phyloP scores from a whole-genome alignment of 805 yeast genomes.

The Wickerhamiella sorbophila region DNA sequence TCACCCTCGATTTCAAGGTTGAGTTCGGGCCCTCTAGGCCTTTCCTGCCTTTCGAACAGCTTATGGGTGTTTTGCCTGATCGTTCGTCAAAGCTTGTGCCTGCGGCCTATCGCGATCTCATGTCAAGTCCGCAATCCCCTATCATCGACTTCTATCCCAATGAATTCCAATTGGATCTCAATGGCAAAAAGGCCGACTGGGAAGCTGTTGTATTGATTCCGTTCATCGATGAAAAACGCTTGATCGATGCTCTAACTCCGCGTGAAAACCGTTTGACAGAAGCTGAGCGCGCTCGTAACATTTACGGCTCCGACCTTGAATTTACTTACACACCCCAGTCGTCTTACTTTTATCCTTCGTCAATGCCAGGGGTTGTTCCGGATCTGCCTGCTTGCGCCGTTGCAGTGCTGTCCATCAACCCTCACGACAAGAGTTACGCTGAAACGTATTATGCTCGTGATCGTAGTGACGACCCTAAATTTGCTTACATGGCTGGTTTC shows the following conservation, averaged over 20 bases:
- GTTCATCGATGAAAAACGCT: conserved; percentile 73
- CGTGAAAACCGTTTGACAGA: conserved; percentile 44
- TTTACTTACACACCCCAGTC: conserved; percentile 69
- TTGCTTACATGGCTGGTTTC: conserved; percentile 39
- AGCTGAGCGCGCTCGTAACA: conserved; percentile 61
- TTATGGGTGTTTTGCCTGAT: conserved; percentile 95
- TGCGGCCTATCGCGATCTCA: conserved; percentile 54
- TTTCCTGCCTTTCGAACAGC: conserved; percentile 84
- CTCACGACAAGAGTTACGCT: conserved; percentile 35
- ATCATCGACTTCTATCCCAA: conserved; percentile 82
- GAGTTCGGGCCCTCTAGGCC: conserved; percentile 61
- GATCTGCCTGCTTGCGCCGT: conserved; percentile 74
- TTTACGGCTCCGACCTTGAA: conserved; percentile 52
- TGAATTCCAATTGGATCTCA: conserved; percentile 75
- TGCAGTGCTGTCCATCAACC: conserved; percentile 40
- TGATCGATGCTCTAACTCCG: conserved; percentile 60
- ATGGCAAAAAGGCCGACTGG: conserved; percentile 94
- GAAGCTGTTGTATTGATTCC: conserved; percentile 90
- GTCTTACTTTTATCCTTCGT: conserved; percentile 51
- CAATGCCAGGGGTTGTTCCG: conserved; percentile 48
- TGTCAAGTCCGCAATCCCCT: conserved; percentile 78
- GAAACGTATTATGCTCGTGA: conserved; percentile 33
- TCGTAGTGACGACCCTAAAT: conserved; percentile 58
- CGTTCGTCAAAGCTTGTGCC: conserved; percentile 77
- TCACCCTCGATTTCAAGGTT: conserved; percentile 38